A percentile compares a stretch with the other conserved stretches of the same genome.
Evolutionary conservation across 257 asterid species (phyloP).

Genomic region (Ilex aquifolium): DNA sequence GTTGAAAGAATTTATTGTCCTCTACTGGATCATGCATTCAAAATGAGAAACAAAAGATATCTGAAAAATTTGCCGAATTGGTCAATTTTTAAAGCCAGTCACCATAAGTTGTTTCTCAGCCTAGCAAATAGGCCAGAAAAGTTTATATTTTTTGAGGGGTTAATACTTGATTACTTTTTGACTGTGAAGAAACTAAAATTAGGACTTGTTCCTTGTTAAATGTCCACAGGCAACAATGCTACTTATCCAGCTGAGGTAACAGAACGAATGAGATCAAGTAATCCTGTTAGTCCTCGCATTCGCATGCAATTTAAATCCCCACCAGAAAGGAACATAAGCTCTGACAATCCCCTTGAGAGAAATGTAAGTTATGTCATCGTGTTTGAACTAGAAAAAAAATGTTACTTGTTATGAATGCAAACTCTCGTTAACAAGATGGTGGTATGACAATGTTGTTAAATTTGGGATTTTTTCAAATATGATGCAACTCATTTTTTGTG

Average conservation of each 20-base stretch:
- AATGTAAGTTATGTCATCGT: slow-evolving; percentile 41
- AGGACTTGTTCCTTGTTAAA: slow-evolving; percentile 12
- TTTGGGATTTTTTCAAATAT: no score
- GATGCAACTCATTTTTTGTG: slow-evolving; percentile 1
- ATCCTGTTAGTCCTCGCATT: slow-evolving; percentile 50
- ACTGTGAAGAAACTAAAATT: slow-evolving; percentile 12
- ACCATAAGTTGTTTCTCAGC: no score
- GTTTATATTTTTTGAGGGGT: no score
- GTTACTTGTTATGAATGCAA: neutral
- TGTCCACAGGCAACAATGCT: slow-evolving; percentile 42
- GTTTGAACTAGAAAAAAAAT: neutral
- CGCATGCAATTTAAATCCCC: slow-evolving; percentile 77
- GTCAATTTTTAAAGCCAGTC: no score
- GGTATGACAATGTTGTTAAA: neutral
- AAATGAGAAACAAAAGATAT: no score
- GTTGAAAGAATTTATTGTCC: no score
- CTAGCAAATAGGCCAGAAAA: no score
- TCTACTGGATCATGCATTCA: no score
- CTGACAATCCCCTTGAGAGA: slow-evolving; percentile 55
- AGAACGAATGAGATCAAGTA: slow-evolving; percentile 53
- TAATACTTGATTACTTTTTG: neutral
- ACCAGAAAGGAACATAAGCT: slow-evolving; percentile 43
- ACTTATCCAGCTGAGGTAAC: slow-evolving; percentile 49
- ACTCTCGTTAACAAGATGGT: neutral
- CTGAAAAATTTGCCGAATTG: no score